phyloP scores from a whole-genome alignment of 2,329 filamentous ascomycete species.

The Hymenotorrendiella dingleyae region DNA sequence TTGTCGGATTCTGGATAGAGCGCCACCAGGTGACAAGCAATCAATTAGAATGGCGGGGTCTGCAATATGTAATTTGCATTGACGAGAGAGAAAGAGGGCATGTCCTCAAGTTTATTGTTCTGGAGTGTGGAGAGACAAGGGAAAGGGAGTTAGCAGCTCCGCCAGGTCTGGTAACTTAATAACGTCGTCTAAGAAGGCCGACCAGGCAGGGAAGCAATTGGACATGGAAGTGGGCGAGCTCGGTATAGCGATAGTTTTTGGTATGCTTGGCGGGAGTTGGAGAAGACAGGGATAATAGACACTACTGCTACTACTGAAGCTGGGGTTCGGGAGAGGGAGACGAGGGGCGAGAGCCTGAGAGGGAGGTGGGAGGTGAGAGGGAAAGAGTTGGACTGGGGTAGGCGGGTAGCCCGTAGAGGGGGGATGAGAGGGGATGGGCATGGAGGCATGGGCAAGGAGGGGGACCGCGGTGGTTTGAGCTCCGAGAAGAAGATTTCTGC shows the following conservation, averaged over 20 bases:
- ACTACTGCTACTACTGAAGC: too few relatives aligned
- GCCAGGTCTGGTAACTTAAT: slow-evolving; percentile 9
- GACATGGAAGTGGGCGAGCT: slow-evolving; percentile 1
- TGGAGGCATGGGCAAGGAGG: background rate
- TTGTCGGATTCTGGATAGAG: slow-evolving; percentile 12
- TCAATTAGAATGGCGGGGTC: slow-evolving; percentile 29
- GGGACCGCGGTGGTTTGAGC: slow-evolving; percentile 10
- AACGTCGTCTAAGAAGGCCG: background rate
- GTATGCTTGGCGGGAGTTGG: slow-evolving; percentile 6
- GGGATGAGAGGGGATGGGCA: background rate
- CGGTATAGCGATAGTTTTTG: slow-evolving; percentile 12
- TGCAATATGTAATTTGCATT: slow-evolving; percentile 20
- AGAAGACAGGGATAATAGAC: background rate
- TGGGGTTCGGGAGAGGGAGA: slow-evolving; percentile 1
- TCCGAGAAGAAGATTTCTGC: slow-evolving; percentile 8
- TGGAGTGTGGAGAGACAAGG: slow-evolving; percentile 18
- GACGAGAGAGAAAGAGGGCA: slow-evolving; percentile 20
- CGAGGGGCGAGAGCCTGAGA: background rate
- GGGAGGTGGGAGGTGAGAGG: background rate
- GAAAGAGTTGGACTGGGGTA: slow-evolving; percentile 1
- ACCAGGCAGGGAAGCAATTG: slow-evolving; percentile 2
- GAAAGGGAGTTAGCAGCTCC: background rate
- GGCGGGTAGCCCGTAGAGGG: background rate
- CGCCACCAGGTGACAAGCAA: slow-evolving; percentile 25
- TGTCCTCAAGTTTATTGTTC: slow-evolving; percentile 23